Conservation (phyloP, 176 grass and related monocot genomes). For the Chloris gayana region DNA sequence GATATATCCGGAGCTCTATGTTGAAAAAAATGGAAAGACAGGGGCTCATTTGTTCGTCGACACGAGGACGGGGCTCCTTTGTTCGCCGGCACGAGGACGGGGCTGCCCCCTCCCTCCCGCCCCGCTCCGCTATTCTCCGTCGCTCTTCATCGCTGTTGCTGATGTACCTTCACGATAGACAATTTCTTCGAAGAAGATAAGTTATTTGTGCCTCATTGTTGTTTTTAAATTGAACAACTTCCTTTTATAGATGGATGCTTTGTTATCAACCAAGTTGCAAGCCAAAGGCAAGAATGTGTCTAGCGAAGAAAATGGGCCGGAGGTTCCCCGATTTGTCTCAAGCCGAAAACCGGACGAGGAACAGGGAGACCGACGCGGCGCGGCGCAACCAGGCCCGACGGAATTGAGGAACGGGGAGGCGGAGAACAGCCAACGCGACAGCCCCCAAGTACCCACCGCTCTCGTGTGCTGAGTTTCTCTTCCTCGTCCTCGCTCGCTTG, state of each 20-base stretch:
- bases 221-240: neutral
- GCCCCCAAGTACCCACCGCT: neutral
- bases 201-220: neutral
- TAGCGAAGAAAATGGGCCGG: neutral
- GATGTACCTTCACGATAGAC: too few species aligned
- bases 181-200: neutral
- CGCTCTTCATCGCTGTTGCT: too few species aligned
- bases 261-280: neutral
- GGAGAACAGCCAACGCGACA: neutral
- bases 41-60: too few species aligned
- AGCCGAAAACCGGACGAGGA: neutral
- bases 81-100: too few species aligned
- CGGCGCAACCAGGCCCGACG: neutral
- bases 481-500: constrained; percentile 6
- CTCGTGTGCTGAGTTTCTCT: neutral
- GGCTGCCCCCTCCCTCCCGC: too few species aligned
- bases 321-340: neutral
- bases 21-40: too few species aligned
- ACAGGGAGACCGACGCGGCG: neutral
- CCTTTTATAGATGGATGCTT: too few species aligned
- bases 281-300: neutral
- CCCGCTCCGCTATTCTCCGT: too few species aligned
- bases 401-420: neutral
- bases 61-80: too few species aligned
- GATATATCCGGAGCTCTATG: too few species aligned